Evolutionary conservation across 2,329 filamentous ascomycete genomes (phyloP), one percentile per base, ranked within the genome.

Genomic region (Chrysoporthe puriensis): DNA sequence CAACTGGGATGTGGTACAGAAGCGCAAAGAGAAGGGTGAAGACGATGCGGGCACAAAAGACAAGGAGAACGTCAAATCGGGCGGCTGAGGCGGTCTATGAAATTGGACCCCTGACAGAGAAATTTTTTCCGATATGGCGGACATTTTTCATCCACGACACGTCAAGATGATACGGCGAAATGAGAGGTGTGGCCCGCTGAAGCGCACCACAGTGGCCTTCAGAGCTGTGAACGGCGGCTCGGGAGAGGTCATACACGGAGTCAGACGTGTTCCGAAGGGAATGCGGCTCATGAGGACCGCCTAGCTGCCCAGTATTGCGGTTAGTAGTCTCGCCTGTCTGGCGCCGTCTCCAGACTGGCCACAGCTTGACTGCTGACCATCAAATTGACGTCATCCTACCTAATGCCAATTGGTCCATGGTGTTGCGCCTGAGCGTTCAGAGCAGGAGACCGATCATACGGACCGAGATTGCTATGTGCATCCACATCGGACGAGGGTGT

Each of bases 1-100:
- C 80, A 99, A 99, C 80, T 98, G 96, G 95, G 96, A 99, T 76
- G 94, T 99, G 4, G 93, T 95, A 56, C 92, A 97, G 83, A 93
- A 96, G 81, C 86, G 96, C 73, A 97, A 97, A 83, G 94, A 97
- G 70, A 96, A 94, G 79, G 84, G 81, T 3, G 89, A 91, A 50
- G 86, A 88, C 70, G 88, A 83, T 63, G 77, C 76, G 68, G 79
- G 79, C 60, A 75, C 75, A 57, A 81, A 82, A 70, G 80, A 79
- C 44, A 77, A 79, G 65, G 75, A 76, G 43, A 76, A 77, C 62
- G 68, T 52, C 44, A 64, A 69, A 71, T 73, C 77, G 2, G 75
- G 76, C 60, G 76, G 73, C 32, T 77, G 68, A 74, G 62, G 62
- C 34, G 42, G 62, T 32, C 54, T 32, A 8, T 16, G 18, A 48